Evolutionary conservation across 441 rosid genomes (phyloP), one percentile per base, ranked within the genome.

Genomic region (Adansonia grandidieri): DNA sequence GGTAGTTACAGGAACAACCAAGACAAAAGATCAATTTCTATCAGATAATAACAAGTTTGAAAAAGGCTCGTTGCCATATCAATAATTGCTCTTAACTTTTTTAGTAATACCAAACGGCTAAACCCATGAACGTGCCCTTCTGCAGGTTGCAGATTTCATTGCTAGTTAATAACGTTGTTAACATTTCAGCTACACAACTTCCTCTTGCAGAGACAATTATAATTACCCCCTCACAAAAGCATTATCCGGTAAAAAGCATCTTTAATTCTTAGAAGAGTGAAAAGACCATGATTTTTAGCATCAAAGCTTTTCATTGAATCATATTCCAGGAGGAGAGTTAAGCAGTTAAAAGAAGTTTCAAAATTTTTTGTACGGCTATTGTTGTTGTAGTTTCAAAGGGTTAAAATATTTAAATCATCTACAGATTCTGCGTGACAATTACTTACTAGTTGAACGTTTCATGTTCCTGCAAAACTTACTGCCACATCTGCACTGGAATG

Each of bases 381-480:
- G 66, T 24, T 54, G 9, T 15, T 24, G 8, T 13, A 61, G 2
- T 61, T 61, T 61, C 37, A 14, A 61, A 24, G 5, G n/a, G 15
- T 24, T 10, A 61, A 40, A n/a, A n/a, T 54, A n/a, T 54, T 15
- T 15, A 54, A 14, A 8, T 54, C 15, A 19, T 54, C 20, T 54
- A 15, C 58, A 54, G 20, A 15, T 54, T 54, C 58, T n/a, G 17
- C 50, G 15, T 65, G 13, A n/a, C n/a, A 74, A n/a, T 62, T 64
- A 86, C 93, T 88, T 84, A 94, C 94, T 89, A 71, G 57, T 84
- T n/a, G 80, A 73, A 72, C 81, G 85, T 79, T 84, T 83, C 84
- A 79, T 79, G 78, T 83, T 86, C 82, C 94, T 81, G 86, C 98
- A 96, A 83, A 87, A 90, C 76, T 87, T 86, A 80, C 98, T 94